Evolutionary conservation across 2,329 filamentous ascomycete genomes (phyloP).

Genomic region (Aspergillus arachidicola): DNA sequence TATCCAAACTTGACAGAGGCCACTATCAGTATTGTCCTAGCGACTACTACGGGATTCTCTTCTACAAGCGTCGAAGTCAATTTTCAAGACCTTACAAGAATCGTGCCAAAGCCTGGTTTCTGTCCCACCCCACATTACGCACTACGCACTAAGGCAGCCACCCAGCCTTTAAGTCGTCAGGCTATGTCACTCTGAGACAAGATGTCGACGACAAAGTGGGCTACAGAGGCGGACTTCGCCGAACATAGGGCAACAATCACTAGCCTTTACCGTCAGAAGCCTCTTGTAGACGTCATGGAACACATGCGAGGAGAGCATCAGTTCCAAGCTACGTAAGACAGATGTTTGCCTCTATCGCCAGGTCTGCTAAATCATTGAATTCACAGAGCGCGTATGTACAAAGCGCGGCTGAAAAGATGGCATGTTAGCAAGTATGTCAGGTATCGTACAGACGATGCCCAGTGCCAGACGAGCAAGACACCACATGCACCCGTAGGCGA

Average conservation of each 20-base stretch:
- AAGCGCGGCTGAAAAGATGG: background rate
- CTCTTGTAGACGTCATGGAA: background rate
- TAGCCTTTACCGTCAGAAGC: background rate
- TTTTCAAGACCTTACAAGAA: background rate
- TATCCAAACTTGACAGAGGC: background rate
- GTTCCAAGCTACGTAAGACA: background rate
- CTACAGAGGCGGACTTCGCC: background rate
- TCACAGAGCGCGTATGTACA: background rate
- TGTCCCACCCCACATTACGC: background rate
- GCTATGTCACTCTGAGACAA: background rate
- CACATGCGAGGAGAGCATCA: background rate
- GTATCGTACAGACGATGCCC: too few species aligned
- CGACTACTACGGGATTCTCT: background rate
- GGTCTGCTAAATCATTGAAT: background rate
- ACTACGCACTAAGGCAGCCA: background rate
- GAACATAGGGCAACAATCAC: background rate
- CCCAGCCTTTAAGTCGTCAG: background rate
- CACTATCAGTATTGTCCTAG: background rate
- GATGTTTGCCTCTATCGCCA: background rate
- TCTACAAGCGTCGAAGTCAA: background rate
- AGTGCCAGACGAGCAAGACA: too few species aligned
- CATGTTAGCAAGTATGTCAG: too few species aligned
- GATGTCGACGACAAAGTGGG: background rate
- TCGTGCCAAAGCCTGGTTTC: background rate
- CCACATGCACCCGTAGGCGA: too few species aligned